Evolutionary conservation across 2,329 filamentous ascomycete genomes (phyloP), one percentile per base, ranked within the genome.

Genomic region (Fusarium torulosum): DNA sequence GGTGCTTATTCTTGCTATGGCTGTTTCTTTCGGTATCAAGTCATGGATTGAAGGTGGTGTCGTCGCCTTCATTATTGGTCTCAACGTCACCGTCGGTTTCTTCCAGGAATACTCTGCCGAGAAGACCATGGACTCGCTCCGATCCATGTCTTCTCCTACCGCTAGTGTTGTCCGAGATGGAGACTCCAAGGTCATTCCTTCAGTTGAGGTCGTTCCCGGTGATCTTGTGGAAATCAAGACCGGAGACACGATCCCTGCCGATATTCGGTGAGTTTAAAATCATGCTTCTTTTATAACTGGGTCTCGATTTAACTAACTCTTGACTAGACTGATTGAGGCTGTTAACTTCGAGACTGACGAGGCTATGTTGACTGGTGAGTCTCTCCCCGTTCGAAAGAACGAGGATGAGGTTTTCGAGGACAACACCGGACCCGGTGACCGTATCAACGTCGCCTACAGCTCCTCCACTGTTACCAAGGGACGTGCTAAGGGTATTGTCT

Each of bases 321-420:
- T 84, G 21, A 10, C 20, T 4, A 67, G 59, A 52, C 71, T 85
- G 23, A 72, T 88, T 62, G 84, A 88, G 67, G 84, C 82, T 29
- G 85, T 90, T 79, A 91, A 91, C 75, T 83, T 90, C 43, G 88
- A 89, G 70, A 90, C 88, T 65, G 89, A 93, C 64, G 87, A 90
- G 75, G 86, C 87, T 5, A 81, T 89, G 46, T 81, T 90, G 23
- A 90, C 88, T 37, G 88, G 88, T 57, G 88, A 90, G 75, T 88
- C 88, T 19, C 79, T 88, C 2, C 87, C 88, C 25, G 84, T 88
- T 11, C 81, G 80, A 77, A 86, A 90, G 79, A 79, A 84, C 68
- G 75, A 82, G 13, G 75, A 80, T 27, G 75, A 77, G 44, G 81
- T 82, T 51, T 82, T 82, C 47, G 69, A 75, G 31, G 73, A 75